These are phyloP conservation scores for Talaromyces sp. DNA, from an alignment of 2,329 filamentous ascomycete genomes.

Conservation along the genomic window DNA sequence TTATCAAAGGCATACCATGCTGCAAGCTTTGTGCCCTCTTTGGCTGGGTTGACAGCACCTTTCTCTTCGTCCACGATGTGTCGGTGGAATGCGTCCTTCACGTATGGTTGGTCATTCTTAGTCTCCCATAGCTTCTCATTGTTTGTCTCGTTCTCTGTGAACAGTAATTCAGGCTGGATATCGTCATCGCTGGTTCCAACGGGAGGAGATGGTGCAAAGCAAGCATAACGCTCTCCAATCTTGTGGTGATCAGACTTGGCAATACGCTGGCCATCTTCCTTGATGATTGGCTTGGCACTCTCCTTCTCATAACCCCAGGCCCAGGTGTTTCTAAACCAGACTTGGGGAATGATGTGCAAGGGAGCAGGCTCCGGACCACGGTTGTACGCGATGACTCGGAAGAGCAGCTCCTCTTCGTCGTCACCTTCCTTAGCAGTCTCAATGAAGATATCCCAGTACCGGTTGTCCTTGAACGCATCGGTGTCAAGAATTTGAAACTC, in stretches of 20 bases:
- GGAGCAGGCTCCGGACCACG: conserved; percentile 87
- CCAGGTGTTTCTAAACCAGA: conserved; percentile 99
- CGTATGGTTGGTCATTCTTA: conserved; percentile 78
- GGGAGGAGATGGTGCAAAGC: conserved; percentile 87
- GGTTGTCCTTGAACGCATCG: conserved; percentile 80
- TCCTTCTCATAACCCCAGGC: conserved; percentile 80
- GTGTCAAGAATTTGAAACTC: conserved; percentile 95
- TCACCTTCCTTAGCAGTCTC: conserved; percentile 94
- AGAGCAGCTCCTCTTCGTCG: conserved; percentile 86
- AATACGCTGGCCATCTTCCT: conserved; percentile 65
- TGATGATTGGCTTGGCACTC: conserved; percentile 79
- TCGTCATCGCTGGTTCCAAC: conserved; percentile 77
- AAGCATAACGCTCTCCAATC: conserved; percentile 79
- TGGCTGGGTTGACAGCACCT: conserved; percentile 76
- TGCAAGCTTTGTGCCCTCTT: conserved; percentile 81
- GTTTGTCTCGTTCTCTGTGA: conserved; percentile 96
- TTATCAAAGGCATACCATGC: conserved; percentile 94
- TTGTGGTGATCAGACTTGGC: conserved; percentile 77
- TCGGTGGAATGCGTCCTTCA: conserved; percentile 94
- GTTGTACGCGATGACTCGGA: conserved; percentile 96
- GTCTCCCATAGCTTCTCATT: conserved; percentile 74
- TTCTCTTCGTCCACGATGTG: conserved; percentile 82
- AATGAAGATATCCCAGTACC: conserved; percentile 97
- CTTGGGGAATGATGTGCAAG: conserved; percentile 88
- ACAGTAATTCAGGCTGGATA: conserved; percentile 80